These are phyloP conservation scores for Rhodotorula sp. DNA, from an alignment of 1,284 basidiomycete genomes.

Conservation along the genomic window DNA sequence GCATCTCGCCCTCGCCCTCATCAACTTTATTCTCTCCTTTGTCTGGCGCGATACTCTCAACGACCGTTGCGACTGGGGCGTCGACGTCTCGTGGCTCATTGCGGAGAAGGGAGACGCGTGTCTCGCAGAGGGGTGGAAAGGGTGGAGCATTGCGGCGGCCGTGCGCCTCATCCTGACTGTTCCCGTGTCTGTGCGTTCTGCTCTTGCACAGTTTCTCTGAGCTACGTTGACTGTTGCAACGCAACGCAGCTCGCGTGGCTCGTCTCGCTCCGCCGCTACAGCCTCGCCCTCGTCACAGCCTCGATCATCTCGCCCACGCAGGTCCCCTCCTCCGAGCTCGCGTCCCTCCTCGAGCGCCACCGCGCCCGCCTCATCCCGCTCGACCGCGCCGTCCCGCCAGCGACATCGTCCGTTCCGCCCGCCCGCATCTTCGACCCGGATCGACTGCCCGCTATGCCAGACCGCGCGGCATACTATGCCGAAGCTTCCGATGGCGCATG, in stretches of 20 bases:
- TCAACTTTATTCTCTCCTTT: conserved; percentile 18
- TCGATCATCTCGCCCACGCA: conserved; percentile 20
- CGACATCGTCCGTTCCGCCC: background rate
- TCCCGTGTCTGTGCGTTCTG: background rate
- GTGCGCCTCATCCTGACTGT: conserved; percentile 4
- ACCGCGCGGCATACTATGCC: conserved; percentile 8
- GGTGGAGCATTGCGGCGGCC: conserved; percentile 4
- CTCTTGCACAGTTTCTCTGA: no score
- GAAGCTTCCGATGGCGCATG: conserved; percentile 7
- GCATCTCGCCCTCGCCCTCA: conserved; percentile 10
- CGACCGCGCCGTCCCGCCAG: background rate
- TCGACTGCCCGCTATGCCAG: conserved; percentile 11
- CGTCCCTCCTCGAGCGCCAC: conserved; percentile 13
- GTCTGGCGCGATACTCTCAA: background rate
- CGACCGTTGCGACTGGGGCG: background rate
- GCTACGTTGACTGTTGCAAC: no score
- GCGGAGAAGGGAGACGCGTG: background rate
- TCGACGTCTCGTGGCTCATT: conserved; percentile 7
- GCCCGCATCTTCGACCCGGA: background rate
- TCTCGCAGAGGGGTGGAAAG: background rate
- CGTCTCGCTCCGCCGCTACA: conserved; percentile 3
- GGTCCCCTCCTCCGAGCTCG: conserved; percentile 21
- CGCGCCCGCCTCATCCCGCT: conserved; percentile 19
- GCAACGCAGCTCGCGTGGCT: conserved; percentile 8
- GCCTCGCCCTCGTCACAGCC: conserved; percentile 7